Conservation (phyloP, 169 alveolate genomes). For the Plasmodium gallinaceum region DNA sequence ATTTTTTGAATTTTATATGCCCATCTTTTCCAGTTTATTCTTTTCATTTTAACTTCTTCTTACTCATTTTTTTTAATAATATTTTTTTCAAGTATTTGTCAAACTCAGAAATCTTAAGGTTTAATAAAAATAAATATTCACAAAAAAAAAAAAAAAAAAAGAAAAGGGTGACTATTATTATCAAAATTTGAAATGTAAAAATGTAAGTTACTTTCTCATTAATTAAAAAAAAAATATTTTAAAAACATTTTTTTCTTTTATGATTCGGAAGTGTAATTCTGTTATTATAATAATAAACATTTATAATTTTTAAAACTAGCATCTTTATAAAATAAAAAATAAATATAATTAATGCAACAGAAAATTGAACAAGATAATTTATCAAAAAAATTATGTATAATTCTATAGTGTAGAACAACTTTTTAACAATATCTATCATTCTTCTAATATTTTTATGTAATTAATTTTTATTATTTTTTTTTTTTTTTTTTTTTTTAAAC, state of each 20-base stretch:
- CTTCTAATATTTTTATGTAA: neutral
- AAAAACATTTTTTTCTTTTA: neutral
- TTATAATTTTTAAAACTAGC: neutral
- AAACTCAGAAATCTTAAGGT: no score
- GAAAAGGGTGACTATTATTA: no score
- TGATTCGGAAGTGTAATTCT: neutral
- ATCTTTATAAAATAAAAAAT: constrained; percentile 3
- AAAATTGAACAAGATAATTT: constrained; percentile 1
- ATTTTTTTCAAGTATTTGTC: no score
- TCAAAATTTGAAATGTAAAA: no score
- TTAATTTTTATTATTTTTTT: neutral
- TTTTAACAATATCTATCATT: neutral
- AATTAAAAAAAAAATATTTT: neutral
- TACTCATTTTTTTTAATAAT: no score
- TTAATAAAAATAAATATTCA: no score
- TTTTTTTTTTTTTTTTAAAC: no score
- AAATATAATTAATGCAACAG: neutral
- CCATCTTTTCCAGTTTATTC: no score
- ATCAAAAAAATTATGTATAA: neutral
- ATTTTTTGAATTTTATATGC: no score
- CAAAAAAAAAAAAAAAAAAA: no score
- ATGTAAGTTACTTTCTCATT: no score
- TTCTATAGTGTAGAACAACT: neutral
- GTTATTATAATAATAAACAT: neutral
- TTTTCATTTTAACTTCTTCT: no score